Percentiles rank a stretch among this genome's conserved stretches.
These are phyloP conservation scores for Boletus reticulatus DNA, from an alignment of 768 basidiomycete genomes.

Conservation along the genomic window DNA sequence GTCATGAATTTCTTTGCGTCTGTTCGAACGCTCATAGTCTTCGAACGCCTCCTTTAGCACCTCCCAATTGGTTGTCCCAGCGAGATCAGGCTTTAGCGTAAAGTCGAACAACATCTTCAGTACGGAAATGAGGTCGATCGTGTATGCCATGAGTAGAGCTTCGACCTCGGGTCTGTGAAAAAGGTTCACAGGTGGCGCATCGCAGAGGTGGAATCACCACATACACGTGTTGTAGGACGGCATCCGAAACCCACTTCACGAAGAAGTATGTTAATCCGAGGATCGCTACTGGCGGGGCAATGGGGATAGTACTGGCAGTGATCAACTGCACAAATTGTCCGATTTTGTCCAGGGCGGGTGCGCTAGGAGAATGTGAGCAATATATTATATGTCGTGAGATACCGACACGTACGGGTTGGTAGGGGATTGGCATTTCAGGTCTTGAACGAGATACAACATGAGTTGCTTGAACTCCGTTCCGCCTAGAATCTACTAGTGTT, in stretches of 20 bases:
- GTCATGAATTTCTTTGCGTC: neutral
- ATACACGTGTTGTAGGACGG: neutral
- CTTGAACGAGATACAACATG: constrained; percentile 4
- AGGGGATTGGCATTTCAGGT: neutral
- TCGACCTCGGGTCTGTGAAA: neutral
- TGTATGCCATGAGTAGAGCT: constrained; percentile 2
- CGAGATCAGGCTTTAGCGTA: constrained; percentile 5
- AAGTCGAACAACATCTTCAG: neutral
- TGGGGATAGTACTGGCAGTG: neutral
- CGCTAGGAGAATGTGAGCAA: neutral
- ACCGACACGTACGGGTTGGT: neutral
- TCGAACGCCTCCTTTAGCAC: constrained; percentile 5
- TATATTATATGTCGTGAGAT: neutral
- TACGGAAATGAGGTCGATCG: constrained; percentile 2
- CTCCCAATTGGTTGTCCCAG: constrained; percentile 3
- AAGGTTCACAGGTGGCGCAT: neutral
- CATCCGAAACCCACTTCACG: constrained; percentile 3
- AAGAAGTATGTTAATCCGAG: constrained; percentile 3
- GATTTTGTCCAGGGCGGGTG: neutral
- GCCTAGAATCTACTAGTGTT: neutral
- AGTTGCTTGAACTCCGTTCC: constrained; percentile 1
- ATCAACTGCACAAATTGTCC: constrained; percentile 1
- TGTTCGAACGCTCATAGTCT: neutral
- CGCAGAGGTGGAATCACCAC: neutral
- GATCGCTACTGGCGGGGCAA: constrained; percentile 2